These are phyloP conservation scores for Ophiostoma sp. DNA, from an alignment of 2,329 filamentous ascomycete species.

Conservation along the genomic window DNA sequence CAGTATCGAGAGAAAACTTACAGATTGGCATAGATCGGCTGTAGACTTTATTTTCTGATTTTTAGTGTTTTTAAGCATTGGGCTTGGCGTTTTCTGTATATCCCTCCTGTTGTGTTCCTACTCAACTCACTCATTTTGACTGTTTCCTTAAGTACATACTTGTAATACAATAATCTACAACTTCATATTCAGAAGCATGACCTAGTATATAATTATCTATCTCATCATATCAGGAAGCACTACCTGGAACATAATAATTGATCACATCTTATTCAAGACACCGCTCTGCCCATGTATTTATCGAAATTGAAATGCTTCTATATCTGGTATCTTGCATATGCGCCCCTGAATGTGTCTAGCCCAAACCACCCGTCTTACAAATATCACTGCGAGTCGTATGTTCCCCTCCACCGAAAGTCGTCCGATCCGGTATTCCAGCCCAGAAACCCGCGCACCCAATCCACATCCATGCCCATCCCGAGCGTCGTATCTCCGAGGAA, in stretches of 20 bases:
- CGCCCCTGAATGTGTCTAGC: background rate
- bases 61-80: background rate
- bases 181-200: too few relatives aligned
- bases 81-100: background rate
- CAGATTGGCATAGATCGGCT: too few relatives aligned
- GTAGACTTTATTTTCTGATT: background rate
- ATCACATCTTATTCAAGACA: too few relatives aligned
- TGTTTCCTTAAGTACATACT: background rate
- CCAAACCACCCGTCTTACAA: background rate
- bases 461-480: conserved; percentile 18
- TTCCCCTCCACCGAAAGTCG: conserved; percentile 19
- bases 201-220: too few relatives aligned
- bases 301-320: background rate
- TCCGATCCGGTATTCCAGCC: conserved; percentile 24
- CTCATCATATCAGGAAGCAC: too few relatives aligned
- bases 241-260: too few relatives aligned
- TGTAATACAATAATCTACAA: background rate
- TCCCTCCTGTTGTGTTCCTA: background rate
- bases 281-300: background rate
- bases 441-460: conserved; percentile 23
- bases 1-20: background rate
- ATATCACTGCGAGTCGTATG: conserved; percentile 15
- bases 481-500: conserved; percentile 18
- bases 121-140: background rate
- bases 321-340: background rate